Percentiles rank a stretch among this genome's conserved stretches.
phyloP scores from a whole-genome alignment of 2,329 filamentous ascomycete genomes.

The Ophiostoma piceae region DNA sequence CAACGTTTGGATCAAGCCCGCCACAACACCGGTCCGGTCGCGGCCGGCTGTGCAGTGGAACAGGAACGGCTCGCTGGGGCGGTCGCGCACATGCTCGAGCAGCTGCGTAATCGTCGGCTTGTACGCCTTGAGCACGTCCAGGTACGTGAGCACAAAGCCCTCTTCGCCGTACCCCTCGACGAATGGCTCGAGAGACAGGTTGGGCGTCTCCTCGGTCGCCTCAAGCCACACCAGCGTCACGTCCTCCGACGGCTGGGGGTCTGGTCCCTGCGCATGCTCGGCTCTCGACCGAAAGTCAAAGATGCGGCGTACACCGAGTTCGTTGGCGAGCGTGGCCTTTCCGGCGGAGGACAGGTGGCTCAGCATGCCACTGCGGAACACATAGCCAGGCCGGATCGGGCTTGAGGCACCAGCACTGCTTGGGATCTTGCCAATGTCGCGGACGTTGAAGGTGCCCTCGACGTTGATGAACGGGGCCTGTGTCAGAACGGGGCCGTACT shows the following conservation, averaged over 20 bases:
- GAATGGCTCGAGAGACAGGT: conserved; percentile 40
- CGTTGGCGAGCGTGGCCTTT: conserved; percentile 36
- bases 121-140: conserved; percentile 44
- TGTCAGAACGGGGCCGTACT: conserved; percentile 37
- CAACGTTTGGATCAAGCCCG: conserved; percentile 47
- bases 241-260: conserved; percentile 42
- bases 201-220: conserved; percentile 36
- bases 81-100: conserved; percentile 46
- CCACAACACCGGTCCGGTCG: conserved; percentile 50
- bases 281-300: conserved; percentile 48
- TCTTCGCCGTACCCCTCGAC: conserved; percentile 41
- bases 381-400: conserved; percentile 38
- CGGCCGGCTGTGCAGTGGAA: conserved; percentile 56
- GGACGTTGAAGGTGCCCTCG: conserved; percentile 47
- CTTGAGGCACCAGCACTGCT: conserved; percentile 27
- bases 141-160: conserved; percentile 45
- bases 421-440: conserved; percentile 45
- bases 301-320: conserved; percentile 41
- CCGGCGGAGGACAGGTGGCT: conserved; percentile 35
- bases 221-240: conserved; percentile 41
- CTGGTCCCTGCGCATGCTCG: conserved; percentile 42
- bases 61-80: conserved; percentile 42
- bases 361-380: conserved; percentile 46
- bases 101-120: conserved; percentile 40
- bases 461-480: conserved; percentile 45